A percentile compares a stretch with the other conserved stretches of the same genome.
These are phyloP conservation scores for Serendipita sp. DNA, from an alignment of 768 basidiomycete genomes.

Conservation along the genomic window DNA sequence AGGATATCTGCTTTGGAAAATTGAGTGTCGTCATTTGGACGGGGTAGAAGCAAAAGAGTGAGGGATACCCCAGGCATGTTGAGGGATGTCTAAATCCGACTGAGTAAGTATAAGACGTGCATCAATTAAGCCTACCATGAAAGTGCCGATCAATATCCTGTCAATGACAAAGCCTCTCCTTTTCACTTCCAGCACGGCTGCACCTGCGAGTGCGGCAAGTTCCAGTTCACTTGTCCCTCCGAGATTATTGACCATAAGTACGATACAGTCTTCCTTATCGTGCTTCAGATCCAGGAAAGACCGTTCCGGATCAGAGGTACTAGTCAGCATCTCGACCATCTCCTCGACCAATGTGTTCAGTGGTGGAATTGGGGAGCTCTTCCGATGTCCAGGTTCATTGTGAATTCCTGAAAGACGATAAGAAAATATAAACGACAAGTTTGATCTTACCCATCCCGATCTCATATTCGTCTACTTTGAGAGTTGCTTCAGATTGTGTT, in stretches of 20 bases:
- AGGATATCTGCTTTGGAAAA: slow-evolving; percentile 29
- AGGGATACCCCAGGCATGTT: slow-evolving; percentile 91
- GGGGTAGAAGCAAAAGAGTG: slow-evolving; percentile 61
- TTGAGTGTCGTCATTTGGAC: slow-evolving; percentile 22
- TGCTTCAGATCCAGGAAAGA: slow-evolving; percentile 58
- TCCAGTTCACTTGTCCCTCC: slow-evolving; percentile 77
- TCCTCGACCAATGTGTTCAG: slow-evolving; percentile 52
- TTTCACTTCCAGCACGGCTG: slow-evolving; percentile 36
- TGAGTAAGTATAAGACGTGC: slow-evolving; percentile 5
- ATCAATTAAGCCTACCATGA: slow-evolving; percentile 45
- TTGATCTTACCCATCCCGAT: slow-evolving; percentile 47
- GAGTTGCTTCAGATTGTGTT: slow-evolving; percentile 42
- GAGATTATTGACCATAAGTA: slow-evolving; percentile 74
- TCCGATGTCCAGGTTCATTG: slow-evolving; percentile 66
- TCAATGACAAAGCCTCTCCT: slow-evolving; percentile 38
- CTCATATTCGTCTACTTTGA: slow-evolving; percentile 54
- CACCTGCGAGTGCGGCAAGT: slow-evolving; percentile 42
- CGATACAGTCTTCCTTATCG: slow-evolving; percentile 42
- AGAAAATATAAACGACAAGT: not conserved
- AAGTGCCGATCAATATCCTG: slow-evolving; percentile 60
- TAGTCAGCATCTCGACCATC: slow-evolving; percentile 53
- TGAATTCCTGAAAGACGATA: slow-evolving; percentile 41
- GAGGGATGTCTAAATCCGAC: slow-evolving; percentile 48
- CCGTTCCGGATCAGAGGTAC: slow-evolving; percentile 58
- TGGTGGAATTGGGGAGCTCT: slow-evolving; percentile 53